Percentiles rank a stretch among this genome's conserved stretches.
phyloP scores from a whole-genome alignment of 2,329 filamentous ascomycete species.

The Blastomyces parvus region DNA sequence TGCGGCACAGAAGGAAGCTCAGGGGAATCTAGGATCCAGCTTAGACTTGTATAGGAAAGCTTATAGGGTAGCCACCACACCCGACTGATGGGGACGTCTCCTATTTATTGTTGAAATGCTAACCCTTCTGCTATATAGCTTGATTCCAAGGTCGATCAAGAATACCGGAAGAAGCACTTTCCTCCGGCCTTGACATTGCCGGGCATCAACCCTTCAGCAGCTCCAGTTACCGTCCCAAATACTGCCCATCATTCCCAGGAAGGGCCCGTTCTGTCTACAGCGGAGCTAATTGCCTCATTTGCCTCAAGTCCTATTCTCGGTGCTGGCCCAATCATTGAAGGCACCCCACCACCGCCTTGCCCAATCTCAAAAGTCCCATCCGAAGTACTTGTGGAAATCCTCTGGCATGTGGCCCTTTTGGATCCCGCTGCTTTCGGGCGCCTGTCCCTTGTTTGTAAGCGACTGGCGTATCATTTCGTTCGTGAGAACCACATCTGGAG shows the following conservation, averaged over 20 bases:
- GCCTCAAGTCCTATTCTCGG: constrained; percentile 58
- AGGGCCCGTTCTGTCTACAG: constrained; percentile 43
- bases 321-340: constrained; percentile 59
- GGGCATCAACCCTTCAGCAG: constrained; percentile 40
- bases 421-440: constrained; percentile 72
- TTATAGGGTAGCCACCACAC: constrained; percentile 57
- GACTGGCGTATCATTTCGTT: constrained; percentile 71
- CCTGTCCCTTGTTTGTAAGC: constrained; percentile 72
- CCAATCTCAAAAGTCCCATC: constrained; percentile 68
- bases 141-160: constrained; percentile 72
- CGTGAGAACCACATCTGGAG: constrained; percentile 85
- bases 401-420: constrained; percentile 60
- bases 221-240: constrained; percentile 43
- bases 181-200: constrained; percentile 50
- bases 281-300: constrained; percentile 69
- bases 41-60: constrained; percentile 80
- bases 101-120: background rate
- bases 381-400: constrained; percentile 73
- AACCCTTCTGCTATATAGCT: constrained; percentile 44
- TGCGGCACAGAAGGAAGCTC: constrained; percentile 77
- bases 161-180: constrained; percentile 87
- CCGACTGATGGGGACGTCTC: background rate
- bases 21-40: constrained; percentile 82
- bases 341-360: constrained; percentile 64
- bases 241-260: constrained; percentile 50